Evolutionary conservation across 225 moss, liverwort and hornwort genomes (phyloP).

Genomic region (Bryum argenteum): DNA sequence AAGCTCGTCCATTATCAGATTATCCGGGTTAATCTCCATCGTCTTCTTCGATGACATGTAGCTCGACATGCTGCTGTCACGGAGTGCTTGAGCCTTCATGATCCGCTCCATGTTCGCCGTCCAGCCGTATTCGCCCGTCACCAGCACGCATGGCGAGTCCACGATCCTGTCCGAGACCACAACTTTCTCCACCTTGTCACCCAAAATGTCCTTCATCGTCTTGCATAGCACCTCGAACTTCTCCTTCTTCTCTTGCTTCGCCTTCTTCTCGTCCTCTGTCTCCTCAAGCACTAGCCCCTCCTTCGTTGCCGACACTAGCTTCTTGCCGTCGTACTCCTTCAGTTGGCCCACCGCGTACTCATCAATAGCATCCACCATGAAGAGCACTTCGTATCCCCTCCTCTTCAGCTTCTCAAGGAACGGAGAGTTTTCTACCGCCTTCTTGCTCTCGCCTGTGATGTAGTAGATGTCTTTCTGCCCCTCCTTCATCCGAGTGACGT

Average conservation of each 20-base stretch:
- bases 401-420: slow-evolving; percentile 79
- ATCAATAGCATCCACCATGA: slow-evolving; percentile 76
- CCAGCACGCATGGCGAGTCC: slow-evolving; percentile 72
- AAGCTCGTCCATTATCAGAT: slow-evolving; percentile 76
- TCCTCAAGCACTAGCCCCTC: slow-evolving; percentile 70
- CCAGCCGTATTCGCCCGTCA: slow-evolving; percentile 82
- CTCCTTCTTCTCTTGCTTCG: slow-evolving; percentile 65
- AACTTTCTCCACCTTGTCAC: slow-evolving; percentile 75
- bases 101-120: slow-evolving; percentile 83
- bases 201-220: slow-evolving; percentile 66
- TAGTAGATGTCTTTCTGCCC: slow-evolving; percentile 72
- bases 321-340: slow-evolving; percentile 82
- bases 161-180: slow-evolving; percentile 77
- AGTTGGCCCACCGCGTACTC: slow-evolving; percentile 70
- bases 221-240: slow-evolving; percentile 61
- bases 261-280: slow-evolving; percentile 69
- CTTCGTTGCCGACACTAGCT: slow-evolving; percentile 61
- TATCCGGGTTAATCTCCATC: slow-evolving; percentile 74
- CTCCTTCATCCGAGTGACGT: slow-evolving; percentile 82
- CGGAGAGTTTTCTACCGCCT: slow-evolving; percentile 78
- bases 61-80: slow-evolving; percentile 69
- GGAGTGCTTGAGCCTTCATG: slow-evolving; percentile 79
- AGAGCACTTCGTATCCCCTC: slow-evolving; percentile 71
- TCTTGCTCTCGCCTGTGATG: slow-evolving; percentile 75
- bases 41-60: slow-evolving; percentile 86